Evolutionary conservation across 148 eudicot species (phyloP).

Genomic region (Vaccinium myrtillus): DNA sequence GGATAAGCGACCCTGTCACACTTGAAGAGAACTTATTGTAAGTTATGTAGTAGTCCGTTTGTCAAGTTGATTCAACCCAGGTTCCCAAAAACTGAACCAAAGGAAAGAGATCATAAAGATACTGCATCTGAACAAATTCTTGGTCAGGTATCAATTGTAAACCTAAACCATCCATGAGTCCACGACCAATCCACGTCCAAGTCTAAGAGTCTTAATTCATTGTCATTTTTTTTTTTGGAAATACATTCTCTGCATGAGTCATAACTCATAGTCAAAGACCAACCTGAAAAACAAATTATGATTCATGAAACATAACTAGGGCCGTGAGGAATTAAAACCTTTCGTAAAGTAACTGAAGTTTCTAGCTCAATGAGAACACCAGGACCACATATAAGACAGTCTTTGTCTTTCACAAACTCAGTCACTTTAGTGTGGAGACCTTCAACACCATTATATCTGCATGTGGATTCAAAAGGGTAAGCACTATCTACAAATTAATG

Average conservation of each 20-base stretch:
- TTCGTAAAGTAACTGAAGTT: slow-evolving; percentile 59
- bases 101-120: background rate
- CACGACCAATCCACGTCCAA: background rate
- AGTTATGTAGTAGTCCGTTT: background rate
- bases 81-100: background rate
- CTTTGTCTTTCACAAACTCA: slow-evolving; percentile 73
- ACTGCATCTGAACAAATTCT: background rate
- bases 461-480: slow-evolving; percentile 9
- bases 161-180: slow-evolving; percentile 1
- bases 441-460: slow-evolving; percentile 91
- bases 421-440: slow-evolving; percentile 93
- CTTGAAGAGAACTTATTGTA: background rate
- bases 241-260: background rate
- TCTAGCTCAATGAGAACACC: slow-evolving; percentile 87
- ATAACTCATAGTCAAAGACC: background rate
- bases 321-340: slow-evolving; percentile 44
- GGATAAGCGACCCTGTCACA: background rate
- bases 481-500: background rate
- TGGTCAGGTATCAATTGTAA: slow-evolving; percentile 1
- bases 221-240: background rate
- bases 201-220: background rate
- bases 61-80: background rate
- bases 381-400: slow-evolving; percentile 93
- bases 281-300: background rate
- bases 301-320: background rate